A percentile compares a stretch with the other conserved stretches of the same genome.
These are phyloP conservation scores for Entonaema liquescens DNA, from an alignment of 495 filamentous ascomycete genomes.

Conservation along the genomic window DNA sequence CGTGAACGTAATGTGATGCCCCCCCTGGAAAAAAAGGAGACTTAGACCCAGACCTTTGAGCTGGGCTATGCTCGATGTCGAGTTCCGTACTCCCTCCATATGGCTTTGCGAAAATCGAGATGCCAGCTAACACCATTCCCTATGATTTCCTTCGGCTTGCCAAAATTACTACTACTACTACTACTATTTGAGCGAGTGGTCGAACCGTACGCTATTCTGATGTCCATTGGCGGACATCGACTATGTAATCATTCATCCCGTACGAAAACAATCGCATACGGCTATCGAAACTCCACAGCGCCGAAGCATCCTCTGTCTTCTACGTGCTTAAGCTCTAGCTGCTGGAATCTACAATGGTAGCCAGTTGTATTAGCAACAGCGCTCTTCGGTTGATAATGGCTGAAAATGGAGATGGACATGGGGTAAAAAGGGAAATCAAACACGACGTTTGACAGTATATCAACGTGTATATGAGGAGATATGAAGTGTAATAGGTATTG, in stretches of 20 bases:
- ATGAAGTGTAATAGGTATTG: neutral
- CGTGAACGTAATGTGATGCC: constrained; percentile 25
- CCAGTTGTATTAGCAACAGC: constrained; percentile 11
- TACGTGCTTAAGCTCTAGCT: constrained; percentile 89
- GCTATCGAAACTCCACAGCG: constrained; percentile 92
- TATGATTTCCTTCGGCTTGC: neutral
- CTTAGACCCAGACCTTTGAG: neutral
- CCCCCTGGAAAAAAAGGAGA: constrained; percentile 4
- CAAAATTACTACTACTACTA: constrained; percentile 23
- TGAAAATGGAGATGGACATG: no score
- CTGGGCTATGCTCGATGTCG: neutral
- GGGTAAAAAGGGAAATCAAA: neutral
- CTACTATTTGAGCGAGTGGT: neutral
- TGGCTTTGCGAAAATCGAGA: constrained; percentile 4
- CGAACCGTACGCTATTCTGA: neutral
- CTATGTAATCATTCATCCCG: neutral
- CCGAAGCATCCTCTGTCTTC: constrained; percentile 83
- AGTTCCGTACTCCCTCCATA: neutral
- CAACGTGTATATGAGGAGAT: neutral
- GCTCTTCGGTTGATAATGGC: neutral
- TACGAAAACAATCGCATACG: constrained; percentile 3
- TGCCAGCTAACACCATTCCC: neutral
- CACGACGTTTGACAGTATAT: neutral
- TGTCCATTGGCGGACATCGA: neutral
- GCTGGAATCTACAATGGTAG: constrained; percentile 75